Conservation (phyloP, 2,329 filamentous ascomycete species). For the Cadophora gregata region DNA sequence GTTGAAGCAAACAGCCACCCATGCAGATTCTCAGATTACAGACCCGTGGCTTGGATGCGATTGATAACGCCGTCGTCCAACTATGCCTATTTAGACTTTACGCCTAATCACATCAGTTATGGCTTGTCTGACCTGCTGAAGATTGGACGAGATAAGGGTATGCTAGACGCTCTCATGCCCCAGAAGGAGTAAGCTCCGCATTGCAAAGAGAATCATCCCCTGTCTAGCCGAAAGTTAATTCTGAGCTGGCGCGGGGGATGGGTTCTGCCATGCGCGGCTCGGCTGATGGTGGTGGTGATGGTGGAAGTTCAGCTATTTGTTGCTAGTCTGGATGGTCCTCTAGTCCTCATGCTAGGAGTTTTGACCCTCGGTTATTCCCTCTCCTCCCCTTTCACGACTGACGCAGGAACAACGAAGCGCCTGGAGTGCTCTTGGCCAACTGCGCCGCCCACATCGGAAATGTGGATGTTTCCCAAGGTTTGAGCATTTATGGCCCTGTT, state of each 20-base stretch:
- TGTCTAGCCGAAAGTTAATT: background rate
- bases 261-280: background rate
- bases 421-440: background rate
- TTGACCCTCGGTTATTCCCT: background rate
- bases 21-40: background rate
- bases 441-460: background rate
- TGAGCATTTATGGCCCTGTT: background rate
- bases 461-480: background rate
- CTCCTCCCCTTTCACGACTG: background rate
- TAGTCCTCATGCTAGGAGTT: background rate
- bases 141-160: constrained; percentile 9
- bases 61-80: background rate
- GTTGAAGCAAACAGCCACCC: background rate
- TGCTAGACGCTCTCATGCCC: background rate
- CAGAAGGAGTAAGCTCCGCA: constrained; percentile 4
- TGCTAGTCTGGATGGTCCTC: background rate
- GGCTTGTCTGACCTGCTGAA: background rate
- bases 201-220: background rate
- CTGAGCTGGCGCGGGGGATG: background rate
- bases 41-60: background rate
- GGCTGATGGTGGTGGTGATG: background rate
- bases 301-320: background rate
- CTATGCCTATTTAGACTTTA: background rate
- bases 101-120: constrained; percentile 1
- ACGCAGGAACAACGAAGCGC: background rate